Evolutionary conservation across 495 filamentous ascomycete species (phyloP).

Genomic region (Aspergillus carlsbadensis): DNA sequence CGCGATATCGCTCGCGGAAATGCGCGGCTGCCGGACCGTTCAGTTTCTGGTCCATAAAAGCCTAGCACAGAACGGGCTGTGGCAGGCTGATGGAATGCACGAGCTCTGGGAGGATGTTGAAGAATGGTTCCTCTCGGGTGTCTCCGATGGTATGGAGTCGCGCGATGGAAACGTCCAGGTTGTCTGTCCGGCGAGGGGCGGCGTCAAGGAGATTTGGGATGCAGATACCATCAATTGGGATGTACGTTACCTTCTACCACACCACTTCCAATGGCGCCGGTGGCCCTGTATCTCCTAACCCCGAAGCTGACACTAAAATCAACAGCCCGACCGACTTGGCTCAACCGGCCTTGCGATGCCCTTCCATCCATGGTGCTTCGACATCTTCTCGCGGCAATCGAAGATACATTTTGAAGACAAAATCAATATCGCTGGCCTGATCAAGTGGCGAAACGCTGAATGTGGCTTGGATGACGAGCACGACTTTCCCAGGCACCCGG

Average conservation of each 20-base stretch:
- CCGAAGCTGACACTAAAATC: too few relatives aligned
- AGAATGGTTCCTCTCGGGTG: constrained; percentile 28
- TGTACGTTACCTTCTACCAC: too few relatives aligned
- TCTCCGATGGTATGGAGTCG: constrained; percentile 25
- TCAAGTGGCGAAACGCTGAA: constrained; percentile 23
- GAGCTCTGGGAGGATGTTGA: constrained; percentile 24
- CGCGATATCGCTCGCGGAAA: constrained; percentile 25
- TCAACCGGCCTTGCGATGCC: constrained; percentile 17
- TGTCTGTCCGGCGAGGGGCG: not conserved
- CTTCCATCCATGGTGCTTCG: constrained; percentile 38
- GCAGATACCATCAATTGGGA: not conserved
- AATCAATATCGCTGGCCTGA: constrained; percentile 20
- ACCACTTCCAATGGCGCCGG: too few relatives aligned
- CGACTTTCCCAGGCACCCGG: constrained; percentile 5
- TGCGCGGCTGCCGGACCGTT: constrained; percentile 30
- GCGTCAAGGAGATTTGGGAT: not conserved
- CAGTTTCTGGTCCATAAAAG: constrained; percentile 28
- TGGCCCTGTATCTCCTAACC: too few relatives aligned
- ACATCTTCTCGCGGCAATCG: constrained; percentile 29
- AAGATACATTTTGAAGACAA: constrained; percentile 14
- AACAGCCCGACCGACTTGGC: not conserved
- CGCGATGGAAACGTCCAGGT: constrained; percentile 9
- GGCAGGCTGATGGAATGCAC: constrained; percentile 19
- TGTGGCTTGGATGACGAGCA: constrained; percentile 5
- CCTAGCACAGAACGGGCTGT: not conserved